Evolutionary conservation across 2,329 filamentous ascomycete species (phyloP).

Genomic region (Colletotrichum noveboracense): DNA sequence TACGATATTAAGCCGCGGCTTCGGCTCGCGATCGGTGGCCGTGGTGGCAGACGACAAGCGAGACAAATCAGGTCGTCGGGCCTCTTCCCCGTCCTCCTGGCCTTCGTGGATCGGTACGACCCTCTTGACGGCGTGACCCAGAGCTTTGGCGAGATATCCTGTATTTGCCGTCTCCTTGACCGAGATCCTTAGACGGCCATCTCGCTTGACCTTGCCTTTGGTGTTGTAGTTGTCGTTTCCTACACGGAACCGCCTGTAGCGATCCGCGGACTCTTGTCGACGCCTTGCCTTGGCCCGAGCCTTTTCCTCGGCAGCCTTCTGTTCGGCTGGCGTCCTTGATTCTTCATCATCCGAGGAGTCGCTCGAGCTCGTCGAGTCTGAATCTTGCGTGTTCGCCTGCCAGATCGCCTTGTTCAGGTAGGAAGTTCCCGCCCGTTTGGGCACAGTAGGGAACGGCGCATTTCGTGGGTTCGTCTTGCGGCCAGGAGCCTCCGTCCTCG

Average conservation of each 20-base stretch:
- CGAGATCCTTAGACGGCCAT: constrained; percentile 75
- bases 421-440: constrained; percentile 31
- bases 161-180: constrained; percentile 73
- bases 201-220: constrained; percentile 68
- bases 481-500: constrained; percentile 24
- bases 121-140: constrained; percentile 65
- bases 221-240: constrained; percentile 70
- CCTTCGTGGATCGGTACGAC: constrained; percentile 46
- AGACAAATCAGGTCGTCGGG: constrained; percentile 3
- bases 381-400: constrained; percentile 21
- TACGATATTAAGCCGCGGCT: constrained; percentile 74
- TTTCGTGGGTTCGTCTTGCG: constrained; percentile 13
- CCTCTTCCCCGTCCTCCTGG: constrained; percentile 29
- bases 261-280: constrained; percentile 27
- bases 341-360: constrained; percentile 29
- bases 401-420: constrained; percentile 32
- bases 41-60: constrained; percentile 36
- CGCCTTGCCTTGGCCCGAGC: constrained; percentile 8
- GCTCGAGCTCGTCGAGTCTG: constrained; percentile 27
- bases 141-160: constrained; percentile 76
- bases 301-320: neutral
- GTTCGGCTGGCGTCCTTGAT: neutral
- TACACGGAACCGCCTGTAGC: constrained; percentile 62
- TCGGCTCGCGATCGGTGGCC: constrained; percentile 33
- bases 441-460: constrained; percentile 17